Base-by-base conservation (phyloP, 148 eudicot genomes). In the Dysphania ambrosioides region DNA sequence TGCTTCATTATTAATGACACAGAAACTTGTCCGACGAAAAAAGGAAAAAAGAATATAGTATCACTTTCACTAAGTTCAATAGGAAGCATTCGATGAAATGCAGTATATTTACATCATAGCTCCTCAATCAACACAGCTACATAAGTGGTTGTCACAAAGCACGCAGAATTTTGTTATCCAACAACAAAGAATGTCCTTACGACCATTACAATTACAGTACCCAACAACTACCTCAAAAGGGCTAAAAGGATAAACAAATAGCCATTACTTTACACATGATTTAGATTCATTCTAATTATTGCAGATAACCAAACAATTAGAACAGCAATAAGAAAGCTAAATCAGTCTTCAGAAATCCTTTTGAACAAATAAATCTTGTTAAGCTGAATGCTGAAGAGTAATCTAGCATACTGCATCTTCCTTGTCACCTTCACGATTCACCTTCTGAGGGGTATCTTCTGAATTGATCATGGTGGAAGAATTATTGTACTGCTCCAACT, bases 401-500 rank as follows among this genome's bases (percentile, higher is more conserved):
- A 19, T 30, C 61, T 75, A 31, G 51, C 35, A 31, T 72, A 6
- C 34, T n/a, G 72, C 41, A 55, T 74, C 66, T 69, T 78, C 68
- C 3, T 21, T 60, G 10, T 5, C 70, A 23, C 31, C 70, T 71
- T 78, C 73, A 19, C 67, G 73, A 15, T 29, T 77, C 12, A 27
- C 30, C 36, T 32, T 36, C 8, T 57, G 76, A 41, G 76, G 64
- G 18, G 79, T 75, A 24, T 78, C 79, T 9, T 82, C 79, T n/a
- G 77, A 59, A 27, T 51, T 75, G 23, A 18, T 21, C 40, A 66
- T 18, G 6, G 66, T 58, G 24, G 67, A 53, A 9, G 73, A 64
- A 47, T 19, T 74, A 68, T 75, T 78, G 23, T 21, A 66, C 53
- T 66, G 70, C 71, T 78, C 82, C 56, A 82, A 51, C 85, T 82